phyloP scores from a whole-genome alignment of 768 basidiomycete genomes.

The Hortiboletus flavorubellus region DNA sequence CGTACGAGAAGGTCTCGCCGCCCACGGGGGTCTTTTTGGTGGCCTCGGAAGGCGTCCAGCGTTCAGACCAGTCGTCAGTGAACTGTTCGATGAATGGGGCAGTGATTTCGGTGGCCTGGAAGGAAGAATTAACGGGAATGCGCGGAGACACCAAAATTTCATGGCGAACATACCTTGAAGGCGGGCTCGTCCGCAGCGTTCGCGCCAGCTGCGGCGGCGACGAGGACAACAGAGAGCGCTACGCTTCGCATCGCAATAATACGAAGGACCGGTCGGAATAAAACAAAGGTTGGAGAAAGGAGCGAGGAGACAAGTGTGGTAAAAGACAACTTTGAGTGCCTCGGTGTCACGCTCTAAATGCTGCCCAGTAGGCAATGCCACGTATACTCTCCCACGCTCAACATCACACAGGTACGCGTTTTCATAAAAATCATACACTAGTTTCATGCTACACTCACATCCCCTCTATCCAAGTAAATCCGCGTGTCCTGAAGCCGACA shows the following conservation, averaged over 20 bases:
- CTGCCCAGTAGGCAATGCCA: constrained; percentile 38
- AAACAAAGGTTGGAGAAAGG: constrained; percentile 30
- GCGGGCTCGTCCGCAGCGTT: constrained; percentile 59
- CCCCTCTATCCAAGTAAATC: constrained; percentile 71
- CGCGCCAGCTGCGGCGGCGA: constrained; percentile 60
- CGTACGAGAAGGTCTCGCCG: constrained; percentile 95
- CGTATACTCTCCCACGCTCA: constrained; percentile 44
- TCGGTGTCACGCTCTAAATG: constrained; percentile 30
- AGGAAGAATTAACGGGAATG: constrained; percentile 1
- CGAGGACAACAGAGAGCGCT: constrained; percentile 73
- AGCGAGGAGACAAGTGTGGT: constrained; percentile 35
- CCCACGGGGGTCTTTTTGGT: constrained; percentile 97
- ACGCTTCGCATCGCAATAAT: constrained; percentile 75
- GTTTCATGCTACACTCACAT: constrained; percentile 4
- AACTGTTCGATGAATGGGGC: constrained; percentile 97
- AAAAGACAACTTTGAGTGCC: constrained; percentile 7
- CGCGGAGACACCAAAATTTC: neutral
- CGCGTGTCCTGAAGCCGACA: constrained; percentile 95
- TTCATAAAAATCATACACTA: constrained; percentile 5
- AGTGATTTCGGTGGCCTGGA: constrained; percentile 70
- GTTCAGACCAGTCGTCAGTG: constrained; percentile 81
- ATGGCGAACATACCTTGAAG: constrained; percentile 54
- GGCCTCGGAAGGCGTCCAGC: constrained; percentile 96
- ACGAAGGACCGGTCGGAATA: constrained; percentile 63
- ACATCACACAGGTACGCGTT: neutral